Base-by-base conservation (phyloP, 371 early-diverging fungal species). In the Mortierella sp. region DNA sequence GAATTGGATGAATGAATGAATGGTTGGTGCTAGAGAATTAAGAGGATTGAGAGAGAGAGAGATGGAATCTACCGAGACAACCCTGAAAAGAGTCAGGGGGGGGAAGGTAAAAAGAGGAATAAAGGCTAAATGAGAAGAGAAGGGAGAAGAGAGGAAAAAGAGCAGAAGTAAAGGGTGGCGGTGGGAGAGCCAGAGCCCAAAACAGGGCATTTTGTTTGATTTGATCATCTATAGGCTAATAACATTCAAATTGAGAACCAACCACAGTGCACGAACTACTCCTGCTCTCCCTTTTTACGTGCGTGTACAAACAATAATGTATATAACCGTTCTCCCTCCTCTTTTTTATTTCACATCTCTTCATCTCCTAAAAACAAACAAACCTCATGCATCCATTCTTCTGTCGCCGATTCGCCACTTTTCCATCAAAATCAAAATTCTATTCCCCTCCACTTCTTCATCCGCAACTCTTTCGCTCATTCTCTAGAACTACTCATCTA, bases 381-480 rank as follows among this genome's bases (percentile, higher is more conserved):
- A 1, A 40, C 23, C 23, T 29, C 37, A 70, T 63, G 55, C 58
- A 65, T 43, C 2, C 49, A 42, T 9, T 23, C 10, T 32, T 71
- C 17, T 23, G 61, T 6, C 54, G 56, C 34, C 59, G 66, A 66
- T 66, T 72, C 66, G 61, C 62, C 54, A 53, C n/a, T n/a, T n/a
- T 40, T 13, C 9, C 40, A n/a, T n/a, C n/a, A n/a, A n/a, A n/a
- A n/a, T n/a, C n/a, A n/a, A n/a, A n/a, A n/a, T n/a, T n/a, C n/a
- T n/a, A n/a, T n/a, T n/a, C n/a, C n/a, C n/a, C n/a, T n/a, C n/a
- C n/a, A n/a, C n/a, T n/a, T n/a, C n/a, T n/a, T n/a, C n/a, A n/a
- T n/a, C n/a, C n/a, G n/a, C n/a, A n/a, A n/a, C n/a, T n/a, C n/a
- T n/a, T n/a, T 9, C 40, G 40, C 40, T 40, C 13, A 40, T 40